These are phyloP conservation scores for Malassezia sp. DNA, from an alignment of 1,284 basidiomycete species.

Conservation along the genomic window DNA sequence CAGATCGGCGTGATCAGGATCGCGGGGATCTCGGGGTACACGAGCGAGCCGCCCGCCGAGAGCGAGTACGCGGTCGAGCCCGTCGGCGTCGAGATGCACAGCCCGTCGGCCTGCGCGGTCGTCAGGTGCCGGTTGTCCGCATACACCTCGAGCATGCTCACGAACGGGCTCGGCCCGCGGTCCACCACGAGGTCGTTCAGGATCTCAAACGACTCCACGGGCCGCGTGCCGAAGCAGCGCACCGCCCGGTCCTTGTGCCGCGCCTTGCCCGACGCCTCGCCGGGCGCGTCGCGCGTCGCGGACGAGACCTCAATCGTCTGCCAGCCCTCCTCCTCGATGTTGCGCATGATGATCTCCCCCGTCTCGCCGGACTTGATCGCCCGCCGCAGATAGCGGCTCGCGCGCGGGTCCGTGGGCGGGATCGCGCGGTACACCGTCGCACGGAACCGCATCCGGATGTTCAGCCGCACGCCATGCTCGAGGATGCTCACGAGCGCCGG, in stretches of 20 bases:
- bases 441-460: conserved; percentile 96
- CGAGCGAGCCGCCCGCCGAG: conserved; percentile 92
- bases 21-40: conserved; percentile 94
- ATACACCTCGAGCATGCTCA: conserved; percentile 88
- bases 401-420: conserved; percentile 2
- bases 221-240: conserved; percentile 89
- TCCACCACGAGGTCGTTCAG: conserved; percentile 97
- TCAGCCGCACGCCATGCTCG: conserved; percentile 87
- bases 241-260: conserved; percentile 78
- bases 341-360: conserved; percentile 41
- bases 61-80: conserved; percentile 91
- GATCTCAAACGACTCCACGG: conserved; percentile 94
- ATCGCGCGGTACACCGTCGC: conserved; percentile 73
- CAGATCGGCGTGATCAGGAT: conserved; percentile 95
- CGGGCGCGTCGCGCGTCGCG: not conserved
- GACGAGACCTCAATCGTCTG: conserved; percentile 30
- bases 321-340: conserved; percentile 39
- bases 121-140: conserved; percentile 99
- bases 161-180: conserved; percentile 92
- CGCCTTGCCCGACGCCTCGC: conserved; percentile 1
- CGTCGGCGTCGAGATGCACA: conserved; percentile 90
- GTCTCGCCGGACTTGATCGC: conserved; percentile 39
- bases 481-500: conserved; percentile 78
- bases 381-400: conserved; percentile 22
- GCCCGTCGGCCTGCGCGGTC: conserved; percentile 93